Conservation (phyloP, 148 eudicot species). For the Gaultheria prostrata region DNA sequence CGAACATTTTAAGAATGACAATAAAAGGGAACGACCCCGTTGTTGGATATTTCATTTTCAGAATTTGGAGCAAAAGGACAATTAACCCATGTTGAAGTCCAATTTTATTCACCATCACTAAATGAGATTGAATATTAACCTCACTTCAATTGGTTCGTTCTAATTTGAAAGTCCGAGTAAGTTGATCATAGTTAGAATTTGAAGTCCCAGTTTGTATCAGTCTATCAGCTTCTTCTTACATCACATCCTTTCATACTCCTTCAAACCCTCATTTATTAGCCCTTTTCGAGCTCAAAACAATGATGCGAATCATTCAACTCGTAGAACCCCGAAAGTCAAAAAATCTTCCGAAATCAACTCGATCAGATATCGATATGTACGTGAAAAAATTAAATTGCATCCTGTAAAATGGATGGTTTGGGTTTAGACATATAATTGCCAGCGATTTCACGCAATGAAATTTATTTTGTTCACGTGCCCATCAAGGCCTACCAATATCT, state of each 20-base stretch:
- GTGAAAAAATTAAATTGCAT: neutral
- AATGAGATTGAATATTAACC: too few relatives aligned
- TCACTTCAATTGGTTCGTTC: too few relatives aligned
- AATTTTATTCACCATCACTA: too few relatives aligned
- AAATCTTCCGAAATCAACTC: neutral
- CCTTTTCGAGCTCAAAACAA: neutral
- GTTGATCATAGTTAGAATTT: neutral
- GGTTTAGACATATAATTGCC: neutral
- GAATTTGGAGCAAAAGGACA: too few relatives aligned
- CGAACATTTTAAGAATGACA: neutral
- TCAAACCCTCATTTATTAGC: neutral
- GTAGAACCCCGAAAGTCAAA: neutral
- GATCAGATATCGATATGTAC: too few relatives aligned
- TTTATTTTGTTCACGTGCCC: neutral
- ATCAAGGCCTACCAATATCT: neutral
- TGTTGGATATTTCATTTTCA: too few relatives aligned
- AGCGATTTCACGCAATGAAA: neutral
- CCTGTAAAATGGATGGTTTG: neutral
- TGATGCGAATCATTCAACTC: neutral
- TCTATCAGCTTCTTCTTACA: too few relatives aligned
- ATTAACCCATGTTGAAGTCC: too few relatives aligned
- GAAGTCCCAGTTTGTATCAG: neutral
- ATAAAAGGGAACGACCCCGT: neutral
- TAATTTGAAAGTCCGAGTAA: too few relatives aligned
- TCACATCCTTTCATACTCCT: neutral